A percentile compares a stretch with the other conserved stretches of the same genome.
Evolutionary conservation across 106 monocot species (phyloP).

Genomic region (Dendrobium huoshanense): DNA sequence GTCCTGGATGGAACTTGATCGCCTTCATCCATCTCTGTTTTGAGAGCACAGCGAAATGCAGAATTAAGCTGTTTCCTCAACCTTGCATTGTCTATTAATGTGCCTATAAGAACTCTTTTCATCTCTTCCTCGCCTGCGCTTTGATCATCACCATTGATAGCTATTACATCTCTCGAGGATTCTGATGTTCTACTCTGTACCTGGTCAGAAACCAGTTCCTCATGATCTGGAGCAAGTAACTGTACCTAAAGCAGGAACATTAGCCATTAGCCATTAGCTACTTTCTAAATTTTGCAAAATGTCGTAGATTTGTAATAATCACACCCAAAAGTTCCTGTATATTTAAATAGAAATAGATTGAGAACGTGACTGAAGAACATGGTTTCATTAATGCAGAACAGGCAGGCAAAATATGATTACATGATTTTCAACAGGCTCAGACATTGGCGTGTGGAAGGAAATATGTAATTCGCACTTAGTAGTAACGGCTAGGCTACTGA

Average conservation of each 20-base stretch:
- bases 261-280: not conserved
- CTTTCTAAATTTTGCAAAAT: not conserved
- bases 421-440: too few relatives aligned
- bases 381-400: too few relatives aligned
- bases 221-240: constrained; percentile 70
- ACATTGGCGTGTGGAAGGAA: too few relatives aligned
- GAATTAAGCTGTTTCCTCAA: constrained; percentile 68
- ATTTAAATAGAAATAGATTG: too few relatives aligned
- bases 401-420: too few relatives aligned
- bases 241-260: constrained; percentile 41
- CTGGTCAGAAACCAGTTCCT: constrained; percentile 6
- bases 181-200: constrained; percentile 10
- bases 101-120: constrained; percentile 41
- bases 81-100: constrained; percentile 67
- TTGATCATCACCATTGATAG: constrained; percentile 31
- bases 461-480: too few relatives aligned
- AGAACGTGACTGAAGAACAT: too few relatives aligned
- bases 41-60: constrained; percentile 36
- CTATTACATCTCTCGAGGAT: constrained; percentile 10
- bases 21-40: constrained; percentile 3
- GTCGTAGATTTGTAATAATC: too few relatives aligned
- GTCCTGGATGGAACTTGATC: too few relatives aligned
- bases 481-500: too few relatives aligned
- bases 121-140: constrained; percentile 35
- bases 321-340: too few relatives aligned